Evolutionary conservation across 345 rosid genomes (phyloP).

Genomic region (Mangifera indica): DNA sequence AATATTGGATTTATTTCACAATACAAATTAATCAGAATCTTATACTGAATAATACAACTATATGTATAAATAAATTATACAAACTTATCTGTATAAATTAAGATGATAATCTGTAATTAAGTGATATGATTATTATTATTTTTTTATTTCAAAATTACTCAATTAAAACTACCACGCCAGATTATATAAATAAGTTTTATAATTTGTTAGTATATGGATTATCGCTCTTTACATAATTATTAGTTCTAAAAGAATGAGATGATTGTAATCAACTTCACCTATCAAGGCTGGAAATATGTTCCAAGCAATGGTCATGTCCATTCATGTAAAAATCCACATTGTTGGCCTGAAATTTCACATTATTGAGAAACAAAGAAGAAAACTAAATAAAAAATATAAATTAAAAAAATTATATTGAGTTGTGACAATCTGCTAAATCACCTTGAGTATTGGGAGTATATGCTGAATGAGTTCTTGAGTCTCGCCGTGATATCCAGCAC

Average conservation of each 20-base stretch:
- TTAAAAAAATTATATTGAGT: no score
- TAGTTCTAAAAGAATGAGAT: no score
- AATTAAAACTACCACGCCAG: no score
- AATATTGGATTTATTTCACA: not conserved
- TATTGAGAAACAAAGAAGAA: not conserved
- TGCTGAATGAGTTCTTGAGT: constrained; percentile 34
- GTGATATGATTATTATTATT: no score
- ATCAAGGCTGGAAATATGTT: constrained; percentile 34
- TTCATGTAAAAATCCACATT: constrained; percentile 49
- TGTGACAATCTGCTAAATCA: constrained; percentile 3
- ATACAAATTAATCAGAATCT: not conserved
- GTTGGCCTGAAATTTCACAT: constrained; percentile 30
- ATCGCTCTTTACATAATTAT: not conserved
- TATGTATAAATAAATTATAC: no score
- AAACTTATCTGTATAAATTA: no score
- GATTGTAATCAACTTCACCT: constrained; percentile 24
- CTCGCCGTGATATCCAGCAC: constrained; percentile 49
- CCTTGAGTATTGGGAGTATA: constrained; percentile 48
- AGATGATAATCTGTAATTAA: no score
- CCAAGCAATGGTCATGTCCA: constrained; percentile 55
- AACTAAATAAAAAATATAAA: no score
- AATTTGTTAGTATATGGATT: no score
- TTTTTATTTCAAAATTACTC: no score
- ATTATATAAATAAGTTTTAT: no score
- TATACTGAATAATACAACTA: no score